Conservation (phyloP, 2,329 filamentous ascomycete species). For the Epichloe amarillans region DNA sequence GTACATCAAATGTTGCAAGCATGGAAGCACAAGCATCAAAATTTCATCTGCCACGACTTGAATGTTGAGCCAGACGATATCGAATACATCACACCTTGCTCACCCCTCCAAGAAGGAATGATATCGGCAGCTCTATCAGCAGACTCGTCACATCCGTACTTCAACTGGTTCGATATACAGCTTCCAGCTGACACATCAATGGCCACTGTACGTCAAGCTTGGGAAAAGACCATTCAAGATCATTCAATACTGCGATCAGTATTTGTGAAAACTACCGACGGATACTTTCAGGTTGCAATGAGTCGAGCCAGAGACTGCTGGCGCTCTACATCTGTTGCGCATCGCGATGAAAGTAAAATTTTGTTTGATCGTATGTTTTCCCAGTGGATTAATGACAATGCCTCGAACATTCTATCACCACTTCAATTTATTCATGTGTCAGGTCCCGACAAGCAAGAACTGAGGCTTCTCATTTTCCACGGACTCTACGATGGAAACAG, state of each 20-base stretch:
- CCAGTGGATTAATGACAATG: constrained; percentile 43
- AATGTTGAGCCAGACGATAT: constrained; percentile 38
- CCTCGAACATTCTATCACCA: constrained; percentile 33
- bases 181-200: constrained; percentile 34
- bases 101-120: constrained; percentile 76
- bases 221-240: constrained; percentile 35
- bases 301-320: constrained; percentile 30
- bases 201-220: constrained; percentile 39
- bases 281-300: constrained; percentile 60
- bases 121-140: constrained; percentile 52
- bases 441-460: constrained; percentile 2
- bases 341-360: constrained; percentile 17
- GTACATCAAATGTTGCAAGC: constrained; percentile 49
- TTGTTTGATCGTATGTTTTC: constrained; percentile 23
- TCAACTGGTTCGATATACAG: constrained; percentile 57
- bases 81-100: constrained; percentile 69
- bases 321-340: constrained; percentile 21
- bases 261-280: constrained; percentile 62
- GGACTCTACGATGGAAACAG: constrained; percentile 78
- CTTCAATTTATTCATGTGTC: constrained; percentile 35
- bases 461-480: constrained; percentile 48
- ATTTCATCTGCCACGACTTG: constrained; percentile 38
- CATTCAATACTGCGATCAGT: constrained; percentile 57
- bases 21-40: constrained; percentile 47
- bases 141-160: constrained; percentile 50